A percentile compares a stretch with the other conserved stretches of the same genome.
These are phyloP conservation scores for Fusarium chuoi DNA, from an alignment of 2,329 filamentous ascomycete genomes.

Conservation along the genomic window DNA sequence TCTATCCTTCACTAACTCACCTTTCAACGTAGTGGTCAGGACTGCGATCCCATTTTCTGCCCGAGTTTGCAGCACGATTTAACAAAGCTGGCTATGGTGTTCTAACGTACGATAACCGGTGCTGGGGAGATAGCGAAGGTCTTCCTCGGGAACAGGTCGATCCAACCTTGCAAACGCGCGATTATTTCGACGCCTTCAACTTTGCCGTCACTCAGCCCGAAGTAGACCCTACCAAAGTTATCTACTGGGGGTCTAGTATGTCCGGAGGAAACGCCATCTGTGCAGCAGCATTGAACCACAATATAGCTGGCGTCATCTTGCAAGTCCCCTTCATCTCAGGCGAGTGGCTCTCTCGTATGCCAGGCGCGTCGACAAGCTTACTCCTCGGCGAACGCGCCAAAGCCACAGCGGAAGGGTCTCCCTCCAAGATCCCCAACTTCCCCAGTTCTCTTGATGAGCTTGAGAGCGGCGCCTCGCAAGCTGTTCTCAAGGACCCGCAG, in stretches of 20 bases:
- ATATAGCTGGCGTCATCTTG: not conserved
- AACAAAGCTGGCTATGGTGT: not conserved
- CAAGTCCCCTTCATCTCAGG: not conserved
- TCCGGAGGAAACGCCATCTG: not conserved
- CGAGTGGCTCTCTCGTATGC: not conserved
- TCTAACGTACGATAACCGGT: not conserved
- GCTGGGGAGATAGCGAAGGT: not conserved
- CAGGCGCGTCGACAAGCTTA: not conserved
- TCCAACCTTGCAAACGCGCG: not conserved
- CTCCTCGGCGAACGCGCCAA: not conserved
- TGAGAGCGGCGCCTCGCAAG: not conserved
- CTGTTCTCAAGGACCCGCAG: not conserved
- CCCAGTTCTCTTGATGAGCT: not conserved
- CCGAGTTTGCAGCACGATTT: not conserved
- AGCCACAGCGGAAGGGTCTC: not conserved
- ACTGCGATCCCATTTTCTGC: not conserved
- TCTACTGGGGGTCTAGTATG: not conserved
- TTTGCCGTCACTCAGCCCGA: not conserved
- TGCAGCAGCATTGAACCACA: not conserved
- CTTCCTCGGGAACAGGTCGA: not conserved
- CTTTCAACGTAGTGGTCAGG: not conserved
- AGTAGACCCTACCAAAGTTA: not conserved
- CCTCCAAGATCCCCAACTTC: not conserved
- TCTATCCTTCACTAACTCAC: not conserved
- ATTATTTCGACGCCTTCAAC: not conserved